Base-by-base conservation (phyloP, 768 basidiomycete species). In the Trametes coccinea region DNA sequence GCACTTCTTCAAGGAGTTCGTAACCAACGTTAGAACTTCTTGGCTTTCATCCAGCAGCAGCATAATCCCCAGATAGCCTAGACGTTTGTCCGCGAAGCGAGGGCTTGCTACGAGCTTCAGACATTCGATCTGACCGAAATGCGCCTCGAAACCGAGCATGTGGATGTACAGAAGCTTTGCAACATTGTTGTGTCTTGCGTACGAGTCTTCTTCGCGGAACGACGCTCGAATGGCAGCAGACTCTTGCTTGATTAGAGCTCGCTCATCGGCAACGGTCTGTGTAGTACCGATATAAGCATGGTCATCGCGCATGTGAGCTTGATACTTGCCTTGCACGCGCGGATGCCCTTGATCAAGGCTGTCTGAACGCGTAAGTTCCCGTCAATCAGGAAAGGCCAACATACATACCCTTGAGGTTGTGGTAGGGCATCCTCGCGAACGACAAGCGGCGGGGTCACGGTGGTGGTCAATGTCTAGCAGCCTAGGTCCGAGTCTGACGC, bases 91-190 rank as follows among this genome's bases (percentile, higher is more conserved):
- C 44, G 90, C 84, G 77, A 98, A 99, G 49, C 95, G 84, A 14
- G 95, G 94, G 71, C 93, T 93, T 34, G 95, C 95, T 41, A 97
- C 95, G 47, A 95, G 87, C 73, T 94, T 95, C 67, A 95, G 79
- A 76, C 94, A 95, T 79, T 96, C 94, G 74, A 99, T 98, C 81
- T 99, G 97, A 55, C 96, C 97, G 72, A 98, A 99, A 74, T 99
- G 97, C 33, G 97, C 97, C 8, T 95, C 93, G 47, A 95, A 98
- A 58, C 97, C 97, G 41, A 97, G 88, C 95, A 99, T 98, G 73
- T 96, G 93, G 77, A 97, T 97, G 78, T 99, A 98, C 62, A 99
- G 86, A 27, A 98, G 84, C 73, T 98, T 98, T 60, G 95, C 96
- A 72, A 99, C 88, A 76, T 95, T 98, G 81, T 98, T 92, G 74